phyloP scores from a whole-genome alignment of 306 rosid genomes.

The Betula pendula region DNA sequence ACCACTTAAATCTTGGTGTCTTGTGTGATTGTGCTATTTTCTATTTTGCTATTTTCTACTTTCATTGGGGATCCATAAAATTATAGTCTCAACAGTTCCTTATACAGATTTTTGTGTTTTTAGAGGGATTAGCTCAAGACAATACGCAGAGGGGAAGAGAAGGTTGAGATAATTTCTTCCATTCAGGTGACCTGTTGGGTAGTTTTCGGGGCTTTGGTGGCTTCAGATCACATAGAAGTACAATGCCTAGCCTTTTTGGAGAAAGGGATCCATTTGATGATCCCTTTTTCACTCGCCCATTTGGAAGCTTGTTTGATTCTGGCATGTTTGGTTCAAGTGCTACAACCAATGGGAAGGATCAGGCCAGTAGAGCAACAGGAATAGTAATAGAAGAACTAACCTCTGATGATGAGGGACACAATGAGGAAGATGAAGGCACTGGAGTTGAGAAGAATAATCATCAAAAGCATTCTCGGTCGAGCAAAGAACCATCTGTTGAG shows the following conservation, averaged over 20 bases:
- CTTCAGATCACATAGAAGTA: constrained; percentile 47
- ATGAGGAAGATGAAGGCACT: constrained; percentile 22
- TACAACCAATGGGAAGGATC: constrained; percentile 25
- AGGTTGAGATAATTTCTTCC: constrained; percentile 31
- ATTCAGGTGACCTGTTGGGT: constrained; percentile 26
- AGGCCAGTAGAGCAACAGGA: constrained; percentile 43
- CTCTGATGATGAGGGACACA: constrained; percentile 55
- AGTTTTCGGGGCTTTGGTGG: constrained; percentile 39
- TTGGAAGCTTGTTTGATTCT: constrained; percentile 39
- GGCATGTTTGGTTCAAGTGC: constrained; percentile 32
- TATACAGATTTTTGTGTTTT: neutral
- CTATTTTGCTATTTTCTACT: too few species aligned
- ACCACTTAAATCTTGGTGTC: too few species aligned
- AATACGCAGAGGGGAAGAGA: constrained; percentile 60
- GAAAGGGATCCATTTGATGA: constrained; percentile 81
- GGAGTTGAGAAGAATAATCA: constrained; percentile 26
- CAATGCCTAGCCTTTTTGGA: constrained; percentile 56
- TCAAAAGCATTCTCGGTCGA: constrained; percentile 31
- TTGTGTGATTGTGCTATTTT: too few species aligned
- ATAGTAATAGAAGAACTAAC: constrained; percentile 60
- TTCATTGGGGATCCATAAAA: too few species aligned
- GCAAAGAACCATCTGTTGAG: constrained; percentile 67
- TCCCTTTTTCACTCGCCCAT: constrained; percentile 68
- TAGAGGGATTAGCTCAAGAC: constrained; percentile 16
- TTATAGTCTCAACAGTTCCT: too few species aligned